Percentiles rank a stretch among this genome's conserved stretches.
These are phyloP conservation scores for Oidiodendron maius DNA, from an alignment of 495 filamentous ascomycete genomes.

Conservation along the genomic window DNA sequence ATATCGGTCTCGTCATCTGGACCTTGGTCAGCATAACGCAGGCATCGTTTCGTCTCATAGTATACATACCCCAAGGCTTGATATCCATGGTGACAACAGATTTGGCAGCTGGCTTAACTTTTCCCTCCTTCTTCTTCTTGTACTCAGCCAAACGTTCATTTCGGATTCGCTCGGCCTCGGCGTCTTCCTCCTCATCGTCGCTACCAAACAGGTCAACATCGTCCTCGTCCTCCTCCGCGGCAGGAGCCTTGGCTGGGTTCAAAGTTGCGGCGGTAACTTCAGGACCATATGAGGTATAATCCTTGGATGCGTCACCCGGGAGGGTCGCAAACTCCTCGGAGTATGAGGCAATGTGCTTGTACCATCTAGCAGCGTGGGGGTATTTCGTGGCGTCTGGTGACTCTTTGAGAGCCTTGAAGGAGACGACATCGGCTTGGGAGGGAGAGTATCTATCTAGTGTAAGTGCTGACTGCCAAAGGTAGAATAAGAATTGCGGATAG, in stretches of 20 bases:
- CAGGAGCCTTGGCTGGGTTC: conserved; percentile 83
- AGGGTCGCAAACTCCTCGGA: conserved; percentile 87
- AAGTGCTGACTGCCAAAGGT: conserved; percentile 20
- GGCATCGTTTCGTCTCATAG: not conserved
- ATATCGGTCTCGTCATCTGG: conserved; percentile 90
- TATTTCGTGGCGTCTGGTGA: conserved; percentile 77
- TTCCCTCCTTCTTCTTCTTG: conserved; percentile 92
- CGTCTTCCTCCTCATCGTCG: conserved; percentile 90
- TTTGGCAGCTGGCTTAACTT: conserved; percentile 88
- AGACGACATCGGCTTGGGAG: conserved; percentile 92
- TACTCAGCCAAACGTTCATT: conserved; percentile 89
- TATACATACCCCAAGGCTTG: conserved; percentile 91
- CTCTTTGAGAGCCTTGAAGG: conserved; percentile 80
- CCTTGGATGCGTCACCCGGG: conserved; percentile 82
- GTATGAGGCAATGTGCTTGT: conserved; percentile 93
- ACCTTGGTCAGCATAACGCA: not conserved
- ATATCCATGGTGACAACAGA: conserved; percentile 92
- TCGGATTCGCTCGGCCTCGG: conserved; percentile 72
- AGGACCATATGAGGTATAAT: conserved; percentile 86
- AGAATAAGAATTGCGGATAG: too few relatives aligned
- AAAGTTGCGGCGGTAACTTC: conserved; percentile 66
- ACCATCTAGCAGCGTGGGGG: conserved; percentile 93
- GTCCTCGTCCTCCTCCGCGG: conserved; percentile 61
- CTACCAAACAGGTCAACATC: conserved; percentile 86
- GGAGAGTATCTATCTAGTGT: conserved; percentile 60